Evolutionary conservation across 768 basidiomycete species (phyloP), one percentile per base, ranked within the genome.

Genomic region (Trametopsis cervina): DNA sequence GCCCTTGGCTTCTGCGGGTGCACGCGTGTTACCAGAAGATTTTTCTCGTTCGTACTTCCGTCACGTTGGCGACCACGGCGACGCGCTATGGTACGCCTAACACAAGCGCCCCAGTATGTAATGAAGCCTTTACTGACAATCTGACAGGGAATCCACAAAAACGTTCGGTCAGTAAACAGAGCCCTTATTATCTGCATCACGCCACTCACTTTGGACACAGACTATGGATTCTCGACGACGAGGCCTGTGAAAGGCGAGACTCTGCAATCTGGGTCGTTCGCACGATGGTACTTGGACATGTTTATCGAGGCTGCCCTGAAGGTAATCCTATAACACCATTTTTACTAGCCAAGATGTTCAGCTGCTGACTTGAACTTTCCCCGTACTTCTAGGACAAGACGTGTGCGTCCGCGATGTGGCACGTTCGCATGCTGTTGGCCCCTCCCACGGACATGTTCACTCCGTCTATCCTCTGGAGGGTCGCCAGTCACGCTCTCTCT

Each of bases 331-430:
- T 22, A n/a, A n/a, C n/a, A n/a, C n/a, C n/a, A n/a, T n/a, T n/a
- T n/a, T n/a, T n/a, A n/a, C n/a, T n/a, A 11, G 11, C 35, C 35
- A 36, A 36, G 35, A 36, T 17, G 17, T 36, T 36, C 17, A 17
- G 35, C 17, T 17, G 17, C 11, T 11, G 11, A 17, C 35, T 11
- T 21, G 40, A 9, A 18, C 36, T 37, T 21, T 15, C n/a, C n/a
- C n/a, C n/a, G n/a, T 44, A 1, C 29, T 6, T 13, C 7, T 25
- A 52, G 51, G 51, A 52, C 27, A 27, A 18, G 10, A 46, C 47
- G 26, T 37, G 47, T 17, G 51, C 51, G 1, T 52, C 51, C n/a
- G 40, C 42, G 22, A 52, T 52, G 51, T 52, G 51, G 51, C 51
- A 52, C 29, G 51, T 52, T 20, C 39, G 51, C 13, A 52, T 52